These are phyloP conservation scores for Multifurca ochricompacta DNA, from an alignment of 768 basidiomycete genomes.

Conservation along the genomic window DNA sequence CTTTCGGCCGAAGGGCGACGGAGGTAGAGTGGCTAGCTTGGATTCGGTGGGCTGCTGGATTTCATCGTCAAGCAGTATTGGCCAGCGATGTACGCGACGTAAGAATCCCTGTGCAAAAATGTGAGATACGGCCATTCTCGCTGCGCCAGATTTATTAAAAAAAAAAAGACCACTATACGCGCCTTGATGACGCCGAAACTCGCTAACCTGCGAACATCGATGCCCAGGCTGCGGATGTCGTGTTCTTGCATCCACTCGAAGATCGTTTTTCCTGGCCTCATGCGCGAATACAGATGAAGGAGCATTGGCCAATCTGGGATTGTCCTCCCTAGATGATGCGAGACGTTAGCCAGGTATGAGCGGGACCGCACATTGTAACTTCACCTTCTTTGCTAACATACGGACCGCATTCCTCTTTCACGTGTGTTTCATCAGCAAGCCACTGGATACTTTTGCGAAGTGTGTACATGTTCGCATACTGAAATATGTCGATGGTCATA, in stretches of 20 bases:
- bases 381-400: constrained; percentile 79
- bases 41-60: not conserved
- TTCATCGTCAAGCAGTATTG: constrained; percentile 47
- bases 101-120: constrained; percentile 63
- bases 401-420: constrained; percentile 83
- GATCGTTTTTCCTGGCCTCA: constrained; percentile 77
- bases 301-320: constrained; percentile 85
- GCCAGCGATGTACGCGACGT: constrained; percentile 89
- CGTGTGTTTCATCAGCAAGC: constrained; percentile 77
- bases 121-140: not conserved
- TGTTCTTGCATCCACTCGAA: constrained; percentile 83
- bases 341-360: constrained; percentile 1
- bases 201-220: constrained; percentile 90
- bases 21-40: constrained; percentile 13
- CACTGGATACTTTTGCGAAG: constrained; percentile 79
- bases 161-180: constrained; percentile 12
- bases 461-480: constrained; percentile 97
- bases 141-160: too few relatives aligned
- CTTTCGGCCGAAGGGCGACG: constrained; percentile 19
- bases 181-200: constrained; percentile 98
- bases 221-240: constrained; percentile 59
- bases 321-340: constrained; percentile 35
- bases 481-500: constrained; percentile 96
- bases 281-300: constrained; percentile 75
- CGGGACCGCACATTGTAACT: constrained; percentile 13